phyloP scores from a whole-genome alignment of 1,284 basidiomycete species.

The Austroboletus niveus region DNA sequence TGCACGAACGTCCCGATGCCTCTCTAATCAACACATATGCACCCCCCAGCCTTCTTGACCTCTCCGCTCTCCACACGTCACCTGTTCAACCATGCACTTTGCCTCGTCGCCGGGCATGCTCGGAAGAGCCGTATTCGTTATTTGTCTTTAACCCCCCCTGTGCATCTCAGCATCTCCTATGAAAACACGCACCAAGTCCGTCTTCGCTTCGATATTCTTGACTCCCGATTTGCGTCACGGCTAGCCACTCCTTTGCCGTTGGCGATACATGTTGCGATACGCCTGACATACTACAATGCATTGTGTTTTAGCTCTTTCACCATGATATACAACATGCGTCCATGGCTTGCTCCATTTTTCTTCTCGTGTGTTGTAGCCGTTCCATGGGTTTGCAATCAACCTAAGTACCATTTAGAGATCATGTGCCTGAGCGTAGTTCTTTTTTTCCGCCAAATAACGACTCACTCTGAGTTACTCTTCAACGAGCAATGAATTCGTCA shows the following conservation, averaged over 20 bases:
- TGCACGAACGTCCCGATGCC: slow-evolving; percentile 17
- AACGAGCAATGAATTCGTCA: slow-evolving; percentile 5
- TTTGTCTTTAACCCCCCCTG: slow-evolving; percentile 19
- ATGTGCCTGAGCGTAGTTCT: slow-evolving; percentile 17
- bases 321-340: slow-evolving; percentile 32
- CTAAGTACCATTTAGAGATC: slow-evolving; percentile 10
- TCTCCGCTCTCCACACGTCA: slow-evolving; percentile 14
- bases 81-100: slow-evolving; percentile 11
- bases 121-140: slow-evolving; percentile 24
- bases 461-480: no score
- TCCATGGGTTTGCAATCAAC: neutral
- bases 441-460: neutral
- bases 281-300: slow-evolving; percentile 36
- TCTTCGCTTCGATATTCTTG: slow-evolving; percentile 33
- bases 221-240: slow-evolving; percentile 22
- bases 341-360: slow-evolving; percentile 15
- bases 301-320: slow-evolving; percentile 32
- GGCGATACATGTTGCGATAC: slow-evolving; percentile 29
- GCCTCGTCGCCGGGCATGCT: slow-evolving; percentile 11
- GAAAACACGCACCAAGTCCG: slow-evolving; percentile 27
- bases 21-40: slow-evolving; percentile 23
- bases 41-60: slow-evolving; percentile 30
- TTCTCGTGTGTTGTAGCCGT: slow-evolving; percentile 9
- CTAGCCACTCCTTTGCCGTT: slow-evolving; percentile 17
- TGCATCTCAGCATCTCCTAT: slow-evolving; percentile 21